A percentile compares a stretch with the other conserved stretches of the same genome.
Conservation (phyloP, 2,329 filamentous ascomycete genomes). For the Exophiala xenobiotica region DNA sequence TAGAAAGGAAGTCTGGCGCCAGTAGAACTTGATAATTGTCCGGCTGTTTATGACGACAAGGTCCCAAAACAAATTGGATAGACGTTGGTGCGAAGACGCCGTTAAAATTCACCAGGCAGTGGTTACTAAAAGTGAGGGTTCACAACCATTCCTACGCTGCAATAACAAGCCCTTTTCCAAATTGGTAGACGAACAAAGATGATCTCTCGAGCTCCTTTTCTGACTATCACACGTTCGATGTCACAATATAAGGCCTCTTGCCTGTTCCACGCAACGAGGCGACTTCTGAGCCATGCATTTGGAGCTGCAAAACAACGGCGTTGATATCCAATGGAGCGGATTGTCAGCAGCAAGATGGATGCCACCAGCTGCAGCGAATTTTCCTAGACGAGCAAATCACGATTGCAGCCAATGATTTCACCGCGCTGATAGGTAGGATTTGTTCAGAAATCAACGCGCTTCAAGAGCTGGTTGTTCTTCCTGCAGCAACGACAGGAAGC, state of each 20-base stretch:
- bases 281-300: neutral
- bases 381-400: constrained; percentile 20
- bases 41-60: neutral
- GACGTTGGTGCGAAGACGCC: too few relatives aligned
- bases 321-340: constrained; percentile 20
- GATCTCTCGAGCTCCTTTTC: too few relatives aligned
- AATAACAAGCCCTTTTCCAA: too few relatives aligned
- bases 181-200: too few relatives aligned
- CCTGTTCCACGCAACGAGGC: neutral
- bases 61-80: too few relatives aligned
- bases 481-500: neutral
- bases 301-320: constrained; percentile 18
- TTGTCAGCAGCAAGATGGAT: constrained; percentile 14
- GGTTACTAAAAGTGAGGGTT: too few relatives aligned
- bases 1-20: neutral
- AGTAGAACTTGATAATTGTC: neutral
- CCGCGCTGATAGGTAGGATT: constrained; percentile 22
- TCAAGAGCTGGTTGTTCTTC: neutral
- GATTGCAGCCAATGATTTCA: constrained; percentile 4
- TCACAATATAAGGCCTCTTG: neutral
- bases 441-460: constrained; percentile 20
- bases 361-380: constrained; percentile 6
- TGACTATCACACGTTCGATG: too few relatives aligned
- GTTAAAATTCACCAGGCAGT: too few relatives aligned
- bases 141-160: too few relatives aligned